Percentiles rank a stretch among this genome's conserved stretches.
Conservation (phyloP, 2,329 filamentous ascomycete species). For the Cercospora brassicicola region DNA sequence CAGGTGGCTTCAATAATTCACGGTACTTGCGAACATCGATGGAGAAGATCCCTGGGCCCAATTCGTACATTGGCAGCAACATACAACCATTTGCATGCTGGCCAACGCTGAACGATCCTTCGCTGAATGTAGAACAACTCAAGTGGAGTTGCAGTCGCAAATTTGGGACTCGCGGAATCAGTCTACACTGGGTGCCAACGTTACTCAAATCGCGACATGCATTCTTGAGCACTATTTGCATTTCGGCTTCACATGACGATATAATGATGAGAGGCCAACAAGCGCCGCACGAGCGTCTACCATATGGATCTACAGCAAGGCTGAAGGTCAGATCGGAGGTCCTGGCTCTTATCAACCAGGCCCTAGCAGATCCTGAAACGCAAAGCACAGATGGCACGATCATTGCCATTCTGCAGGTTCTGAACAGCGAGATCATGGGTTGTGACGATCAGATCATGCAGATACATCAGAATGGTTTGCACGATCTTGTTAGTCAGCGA, state of each 20-base stretch:
- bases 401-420: constrained; percentile 36
- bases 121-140: constrained; percentile 30
- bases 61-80: constrained; percentile 16
- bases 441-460: constrained; percentile 29
- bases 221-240: constrained; percentile 37
- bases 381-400: constrained; percentile 35
- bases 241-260: constrained; percentile 38
- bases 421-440: constrained; percentile 37
- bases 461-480: constrained; percentile 35
- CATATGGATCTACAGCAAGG: constrained; percentile 25
- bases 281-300: constrained; percentile 21
- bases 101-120: constrained; percentile 26
- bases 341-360: constrained; percentile 32
- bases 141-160: constrained; percentile 35
- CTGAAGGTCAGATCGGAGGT: constrained; percentile 30
- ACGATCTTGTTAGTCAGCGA: constrained; percentile 33
- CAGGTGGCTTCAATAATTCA: constrained; percentile 24
- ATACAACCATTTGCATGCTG: constrained; percentile 32
- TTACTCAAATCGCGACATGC: constrained; percentile 31
- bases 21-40: constrained; percentile 17
- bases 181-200: constrained; percentile 33
- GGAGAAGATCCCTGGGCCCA: constrained; percentile 24
- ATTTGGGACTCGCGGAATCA: constrained; percentile 34
- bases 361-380: constrained; percentile 30
- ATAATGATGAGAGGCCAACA: constrained; percentile 34